Evolutionary conservation across 228 moss, liverwort and hornwort species (phyloP).

Genomic region (Sphagnum magellanicum): DNA sequence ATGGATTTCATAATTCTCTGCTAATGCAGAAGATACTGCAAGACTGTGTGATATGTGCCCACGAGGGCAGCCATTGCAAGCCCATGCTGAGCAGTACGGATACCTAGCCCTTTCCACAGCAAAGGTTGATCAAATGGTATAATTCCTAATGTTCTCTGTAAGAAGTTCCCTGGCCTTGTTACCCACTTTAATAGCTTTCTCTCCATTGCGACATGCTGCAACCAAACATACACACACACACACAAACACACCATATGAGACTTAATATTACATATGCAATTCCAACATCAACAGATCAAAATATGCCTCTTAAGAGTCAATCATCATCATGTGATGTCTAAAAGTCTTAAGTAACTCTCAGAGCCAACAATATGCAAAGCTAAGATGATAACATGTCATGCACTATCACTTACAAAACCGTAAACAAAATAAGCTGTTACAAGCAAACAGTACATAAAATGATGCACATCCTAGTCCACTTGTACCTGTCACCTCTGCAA

Average conservation of each 20-base stretch:
- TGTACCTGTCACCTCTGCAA: not conserved
- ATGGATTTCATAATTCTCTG: not conserved
- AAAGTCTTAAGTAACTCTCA: no score
- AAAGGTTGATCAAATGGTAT: constrained; percentile 61
- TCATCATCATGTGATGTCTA: no score
- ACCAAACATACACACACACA: not conserved
- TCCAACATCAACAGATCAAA: no score
- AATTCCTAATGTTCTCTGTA: constrained; percentile 67
- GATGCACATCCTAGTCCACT: not conserved
- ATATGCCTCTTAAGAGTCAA: no score
- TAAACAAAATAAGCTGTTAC: no score
- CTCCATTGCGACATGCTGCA: constrained; percentile 77
- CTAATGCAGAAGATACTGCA: constrained; percentile 44
- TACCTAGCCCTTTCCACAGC: constrained; percentile 52
- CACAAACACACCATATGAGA: not conserved
- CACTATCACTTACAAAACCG: no score
- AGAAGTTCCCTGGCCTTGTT: constrained; percentile 65
- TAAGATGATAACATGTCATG: no score
- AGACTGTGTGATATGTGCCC: constrained; percentile 61
- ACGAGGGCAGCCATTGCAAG: constrained; percentile 68
- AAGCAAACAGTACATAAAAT: no score
- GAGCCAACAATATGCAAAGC: no score
- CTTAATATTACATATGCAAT: not conserved
- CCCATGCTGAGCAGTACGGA: constrained; percentile 73
- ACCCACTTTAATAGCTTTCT: constrained; percentile 75